phyloP scores from a whole-genome alignment of 2,329 filamentous ascomycete species.

The Aspergillus hortae region DNA sequence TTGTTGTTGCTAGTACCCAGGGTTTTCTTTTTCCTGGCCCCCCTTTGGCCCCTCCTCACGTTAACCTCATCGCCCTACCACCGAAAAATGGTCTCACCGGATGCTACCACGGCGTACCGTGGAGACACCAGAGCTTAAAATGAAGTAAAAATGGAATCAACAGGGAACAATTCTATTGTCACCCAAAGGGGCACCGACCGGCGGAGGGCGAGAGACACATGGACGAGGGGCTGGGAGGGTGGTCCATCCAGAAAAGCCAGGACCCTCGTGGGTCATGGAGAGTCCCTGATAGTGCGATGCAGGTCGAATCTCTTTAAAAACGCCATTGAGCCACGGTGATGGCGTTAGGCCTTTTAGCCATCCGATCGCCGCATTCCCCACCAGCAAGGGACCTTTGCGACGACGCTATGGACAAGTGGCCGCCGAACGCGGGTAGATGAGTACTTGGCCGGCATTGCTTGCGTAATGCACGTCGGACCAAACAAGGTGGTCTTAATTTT shows the following conservation, averaged over 20 bases:
- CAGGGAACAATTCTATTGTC: background rate
- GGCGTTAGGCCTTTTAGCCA: slow-evolving; percentile 26
- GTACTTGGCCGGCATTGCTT: slow-evolving; percentile 32
- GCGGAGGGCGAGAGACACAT: background rate
- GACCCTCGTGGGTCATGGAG: slow-evolving; percentile 10
- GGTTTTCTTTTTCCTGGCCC: background rate
- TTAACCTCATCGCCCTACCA: background rate
- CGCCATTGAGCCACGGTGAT: slow-evolving; percentile 19
- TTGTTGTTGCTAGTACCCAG: background rate
- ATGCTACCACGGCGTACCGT: background rate
- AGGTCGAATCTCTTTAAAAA: slow-evolving; percentile 9
- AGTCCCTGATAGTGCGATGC: slow-evolving; percentile 7
- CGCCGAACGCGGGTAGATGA: slow-evolving; percentile 27
- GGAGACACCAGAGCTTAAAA: background rate
- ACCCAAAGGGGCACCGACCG: background rate
- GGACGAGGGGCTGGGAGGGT: background rate
- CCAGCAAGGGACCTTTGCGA: slow-evolving; percentile 32
- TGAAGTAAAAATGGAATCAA: background rate
- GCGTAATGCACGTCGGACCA: slow-evolving; percentile 31
- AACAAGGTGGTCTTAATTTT: slow-evolving; percentile 27
- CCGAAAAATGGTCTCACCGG: background rate
- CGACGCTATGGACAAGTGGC: slow-evolving; percentile 29
- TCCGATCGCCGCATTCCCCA: slow-evolving; percentile 37
- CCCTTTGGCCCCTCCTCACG: background rate
- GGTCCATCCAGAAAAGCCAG: background rate